Percentiles rank a stretch among this genome's conserved stretches.
Evolutionary conservation across 73 alveolate genomes (phyloP).

Genomic region (Paramecium caudatum): DNA sequence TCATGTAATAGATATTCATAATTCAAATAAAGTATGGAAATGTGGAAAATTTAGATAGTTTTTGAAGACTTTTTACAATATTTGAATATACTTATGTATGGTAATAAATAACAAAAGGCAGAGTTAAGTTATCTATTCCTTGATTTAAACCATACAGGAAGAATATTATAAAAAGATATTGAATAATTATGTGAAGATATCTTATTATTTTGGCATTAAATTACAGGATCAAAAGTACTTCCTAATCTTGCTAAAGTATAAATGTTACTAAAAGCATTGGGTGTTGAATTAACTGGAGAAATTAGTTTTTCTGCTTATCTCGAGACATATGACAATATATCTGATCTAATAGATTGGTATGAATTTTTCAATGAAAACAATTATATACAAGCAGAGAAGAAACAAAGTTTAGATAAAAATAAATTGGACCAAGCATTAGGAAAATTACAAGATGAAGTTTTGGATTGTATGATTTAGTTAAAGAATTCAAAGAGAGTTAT

Average conservation of each 20-base stretch:
- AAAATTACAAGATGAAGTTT: not conserved
- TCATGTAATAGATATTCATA: not conserved
- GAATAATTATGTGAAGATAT: slow-evolving; percentile 48
- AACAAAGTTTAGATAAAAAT: not conserved
- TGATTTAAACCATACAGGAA: slow-evolving; percentile 18
- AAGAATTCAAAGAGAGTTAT: slow-evolving; percentile 17
- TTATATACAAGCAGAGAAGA: not conserved
- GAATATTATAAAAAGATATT: slow-evolving; percentile 26
- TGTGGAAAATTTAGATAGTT: slow-evolving; percentile 10
- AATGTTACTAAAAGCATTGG: not conserved
- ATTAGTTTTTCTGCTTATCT: slow-evolving; percentile 26
- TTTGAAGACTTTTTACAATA: slow-evolving; percentile 48
- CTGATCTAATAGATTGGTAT: slow-evolving; percentile 50
- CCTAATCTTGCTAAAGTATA: slow-evolving; percentile 9
- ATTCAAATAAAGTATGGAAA: slow-evolving; percentile 32
- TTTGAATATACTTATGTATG: slow-evolving; percentile 36
- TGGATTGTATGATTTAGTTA: slow-evolving; percentile 8
- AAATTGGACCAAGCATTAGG: not conserved
- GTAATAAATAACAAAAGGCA: slow-evolving; percentile 56
- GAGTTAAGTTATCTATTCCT: slow-evolving; percentile 60
- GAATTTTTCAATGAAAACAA: slow-evolving; percentile 60
- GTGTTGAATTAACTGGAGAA: slow-evolving; percentile 13
- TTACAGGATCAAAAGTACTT: slow-evolving; percentile 27
- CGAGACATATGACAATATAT: slow-evolving; percentile 45
- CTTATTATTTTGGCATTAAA: slow-evolving; percentile 43